Conservation (phyloP, 1,139 yeast genomes). For the Geotrichum cucujoidarum region DNA sequence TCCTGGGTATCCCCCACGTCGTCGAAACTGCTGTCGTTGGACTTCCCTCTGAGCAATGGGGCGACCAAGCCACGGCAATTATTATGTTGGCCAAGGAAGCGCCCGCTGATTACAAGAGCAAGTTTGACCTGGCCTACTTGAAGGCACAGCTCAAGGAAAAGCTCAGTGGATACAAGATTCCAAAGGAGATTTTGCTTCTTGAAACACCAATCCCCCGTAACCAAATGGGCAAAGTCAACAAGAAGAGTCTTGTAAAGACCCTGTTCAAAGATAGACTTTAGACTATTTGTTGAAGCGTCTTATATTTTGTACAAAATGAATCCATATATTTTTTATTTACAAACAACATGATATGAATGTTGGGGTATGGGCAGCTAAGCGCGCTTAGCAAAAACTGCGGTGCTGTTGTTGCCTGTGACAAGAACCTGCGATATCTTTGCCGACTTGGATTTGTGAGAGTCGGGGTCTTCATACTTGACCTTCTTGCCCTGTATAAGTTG, state of each 20-base stretch:
- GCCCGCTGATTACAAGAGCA: conserved; percentile 6
- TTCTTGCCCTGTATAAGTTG: conserved; percentile 40
- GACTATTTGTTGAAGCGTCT: background rate
- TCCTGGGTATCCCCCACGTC: conserved; percentile 32
- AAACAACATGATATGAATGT: background rate
- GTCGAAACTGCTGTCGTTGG: conserved; percentile 38
- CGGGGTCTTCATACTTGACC: conserved; percentile 24
- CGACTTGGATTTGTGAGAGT: conserved; percentile 26
- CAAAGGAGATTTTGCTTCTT: conserved; percentile 24
- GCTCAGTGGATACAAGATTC: conserved; percentile 34
- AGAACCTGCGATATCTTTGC: conserved; percentile 49
- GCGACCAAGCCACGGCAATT: conserved; percentile 38
- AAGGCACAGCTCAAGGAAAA: conserved; percentile 29
- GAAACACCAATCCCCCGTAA: conserved; percentile 32
- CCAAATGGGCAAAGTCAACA: conserved; percentile 38
- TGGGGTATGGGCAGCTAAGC: background rate
- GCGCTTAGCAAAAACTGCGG: conserved; percentile 52
- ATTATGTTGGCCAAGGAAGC: conserved; percentile 26
- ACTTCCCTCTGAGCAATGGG: conserved; percentile 36
- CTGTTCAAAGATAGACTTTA: conserved; percentile 17
- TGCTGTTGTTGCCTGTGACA: conserved; percentile 56
- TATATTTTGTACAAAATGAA: background rate
- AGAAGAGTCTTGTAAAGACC: conserved; percentile 31
- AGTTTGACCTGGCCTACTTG: conserved; percentile 25
- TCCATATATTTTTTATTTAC: background rate